Evolutionary conservation across 306 rosid species (phyloP).

Genomic region (Rubus idaeus): DNA sequence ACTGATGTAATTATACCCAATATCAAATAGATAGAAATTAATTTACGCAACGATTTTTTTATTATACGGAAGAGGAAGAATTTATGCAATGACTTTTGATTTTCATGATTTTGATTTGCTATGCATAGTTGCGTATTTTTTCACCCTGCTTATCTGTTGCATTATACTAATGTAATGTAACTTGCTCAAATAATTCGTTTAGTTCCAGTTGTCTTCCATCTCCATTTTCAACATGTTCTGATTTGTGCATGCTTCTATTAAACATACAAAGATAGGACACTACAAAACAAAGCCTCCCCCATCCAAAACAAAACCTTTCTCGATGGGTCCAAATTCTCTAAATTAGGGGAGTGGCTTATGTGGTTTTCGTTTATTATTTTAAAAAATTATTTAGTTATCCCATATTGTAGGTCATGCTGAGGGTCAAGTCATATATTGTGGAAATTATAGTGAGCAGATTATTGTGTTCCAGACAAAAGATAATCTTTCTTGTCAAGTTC

Average conservation of each 20-base stretch:
- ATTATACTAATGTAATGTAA: neutral
- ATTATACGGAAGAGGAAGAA: neutral
- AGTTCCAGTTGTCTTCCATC: neutral
- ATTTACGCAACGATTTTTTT: slow-evolving; percentile 23
- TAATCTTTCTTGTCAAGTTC: neutral
- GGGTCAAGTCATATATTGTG: neutral
- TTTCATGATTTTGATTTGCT: slow-evolving; percentile 15
- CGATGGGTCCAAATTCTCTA: neutral
- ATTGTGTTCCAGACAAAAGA: neutral
- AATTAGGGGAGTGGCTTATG: too few relatives aligned
- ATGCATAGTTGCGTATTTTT: neutral
- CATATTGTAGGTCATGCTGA: neutral
- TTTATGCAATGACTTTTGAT: slow-evolving; percentile 34
- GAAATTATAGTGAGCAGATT: neutral
- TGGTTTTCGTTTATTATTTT: neutral
- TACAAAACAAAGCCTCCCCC: neutral
- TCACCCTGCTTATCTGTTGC: neutral
- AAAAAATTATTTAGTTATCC: neutral
- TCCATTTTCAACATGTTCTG: neutral
- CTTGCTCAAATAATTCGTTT: neutral
- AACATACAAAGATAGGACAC: neutral
- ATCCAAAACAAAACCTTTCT: neutral
- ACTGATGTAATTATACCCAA: slow-evolving; percentile 59
- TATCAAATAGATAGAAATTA: slow-evolving; percentile 42
- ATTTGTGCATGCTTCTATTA: neutral